Base-by-base conservation (phyloP, 305 asterid species). In the Plantago rigida region DNA sequence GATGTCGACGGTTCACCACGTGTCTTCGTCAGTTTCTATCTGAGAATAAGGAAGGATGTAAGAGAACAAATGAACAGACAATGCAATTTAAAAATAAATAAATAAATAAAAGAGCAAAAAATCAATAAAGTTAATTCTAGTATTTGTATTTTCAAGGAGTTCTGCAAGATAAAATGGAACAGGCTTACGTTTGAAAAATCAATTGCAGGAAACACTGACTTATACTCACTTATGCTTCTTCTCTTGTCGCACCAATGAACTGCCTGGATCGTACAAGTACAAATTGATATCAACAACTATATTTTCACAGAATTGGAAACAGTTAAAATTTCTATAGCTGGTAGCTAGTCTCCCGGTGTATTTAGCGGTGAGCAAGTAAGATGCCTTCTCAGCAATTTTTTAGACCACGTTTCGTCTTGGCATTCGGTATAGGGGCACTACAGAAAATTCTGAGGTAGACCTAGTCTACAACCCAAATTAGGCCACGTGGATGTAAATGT, bases 211-310 rank as follows among this genome's bases (percentile, higher is more conserved):
- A 91, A 91, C 29, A 86, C 74, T 45, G 70, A 72, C 71, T 65
- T 80, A 68, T 87, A 91, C 71, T 91, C 96, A 13, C 77, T 78
- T 69, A 86, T 56, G 78, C 87, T 84, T 79, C 96, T 81, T 71
- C 98, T 85, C 82, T 84, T 87, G 70, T 91, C 95, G 64, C 96
- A 91, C 95, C 98, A 91, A 69, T 87, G 84, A 62, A 91, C 87
- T 55, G 96, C 96, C 96, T 91, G 85, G 84, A 75, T 52, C 19
- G 39, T 46, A 28, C 28, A 45, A 70, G 39, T 39, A 11, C 12
- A 65, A 53, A 26, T 10, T 26, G 34, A 66, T 47, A 63, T 66
- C 51, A 41, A 62, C 29, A 17, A 6, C 47, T 31, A 34, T 47
- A 47, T 28, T 64, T 17, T 17, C 29, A 51, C 60, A 39, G 14